Conservation (phyloP, 176 grass and related monocot genomes). For the Paspalum notatum region DNA sequence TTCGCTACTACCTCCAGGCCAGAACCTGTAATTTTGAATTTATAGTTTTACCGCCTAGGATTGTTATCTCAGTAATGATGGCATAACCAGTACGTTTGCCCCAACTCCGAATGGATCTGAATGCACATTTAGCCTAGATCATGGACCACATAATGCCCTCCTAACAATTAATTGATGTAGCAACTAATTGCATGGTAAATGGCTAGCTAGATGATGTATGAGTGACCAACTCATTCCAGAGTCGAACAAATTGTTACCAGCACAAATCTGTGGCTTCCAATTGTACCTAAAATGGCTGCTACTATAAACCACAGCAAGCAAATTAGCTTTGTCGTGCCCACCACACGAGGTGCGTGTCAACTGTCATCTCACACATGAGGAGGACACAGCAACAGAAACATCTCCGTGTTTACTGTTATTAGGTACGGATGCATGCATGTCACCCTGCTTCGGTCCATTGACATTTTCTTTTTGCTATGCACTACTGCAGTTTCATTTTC, state of each 20-base stretch:
- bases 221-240: constrained; percentile 29
- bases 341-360: neutral
- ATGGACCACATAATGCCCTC: constrained; percentile 35
- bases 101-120: neutral
- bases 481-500: constrained; percentile 9
- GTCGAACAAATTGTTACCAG: neutral
- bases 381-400: constrained; percentile 36
- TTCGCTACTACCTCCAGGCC: neutral
- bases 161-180: constrained; percentile 25
- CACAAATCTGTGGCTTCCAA: neutral
- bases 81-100: neutral
- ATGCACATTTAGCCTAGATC: constrained; percentile 4
- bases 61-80: neutral
- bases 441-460: neutral
- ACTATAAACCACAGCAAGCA: constrained; percentile 25
- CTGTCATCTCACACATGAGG: constrained; percentile 30
- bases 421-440: constrained; percentile 43
- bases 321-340: neutral
- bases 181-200: constrained; percentile 25
- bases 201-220: constrained; percentile 4
- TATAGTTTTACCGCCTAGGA: neutral
- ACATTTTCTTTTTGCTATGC: neutral
- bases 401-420: constrained; percentile 23
- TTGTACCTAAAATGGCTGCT: constrained; percentile 18
- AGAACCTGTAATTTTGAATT: neutral